phyloP scores from a whole-genome alignment of 1,139 yeast species.

The Suhomyces kunorum region DNA sequence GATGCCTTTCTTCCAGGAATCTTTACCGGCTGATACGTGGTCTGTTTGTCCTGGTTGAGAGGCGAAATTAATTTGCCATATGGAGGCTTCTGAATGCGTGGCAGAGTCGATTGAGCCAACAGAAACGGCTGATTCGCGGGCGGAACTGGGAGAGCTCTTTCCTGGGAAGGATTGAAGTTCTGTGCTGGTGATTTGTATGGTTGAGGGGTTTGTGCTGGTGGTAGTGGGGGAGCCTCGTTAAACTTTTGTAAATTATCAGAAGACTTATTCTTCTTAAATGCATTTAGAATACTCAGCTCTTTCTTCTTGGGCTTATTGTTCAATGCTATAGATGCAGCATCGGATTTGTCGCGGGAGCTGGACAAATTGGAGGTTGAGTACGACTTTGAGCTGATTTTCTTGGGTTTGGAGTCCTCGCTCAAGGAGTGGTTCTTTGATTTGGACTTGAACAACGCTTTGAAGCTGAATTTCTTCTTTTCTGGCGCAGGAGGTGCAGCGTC shows the following conservation, averaged over 20 bases:
- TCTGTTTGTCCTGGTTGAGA: no score
- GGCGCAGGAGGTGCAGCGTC: constrained; percentile 11
- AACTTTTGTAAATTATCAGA: constrained; percentile 21
- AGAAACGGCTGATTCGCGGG: neutral
- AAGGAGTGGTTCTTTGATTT: constrained; percentile 34
- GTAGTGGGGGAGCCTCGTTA: neutral
- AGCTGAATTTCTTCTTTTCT: constrained; percentile 41
- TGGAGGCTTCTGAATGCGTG: neutral
- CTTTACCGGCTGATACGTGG: no score
- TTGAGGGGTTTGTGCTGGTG: neutral
- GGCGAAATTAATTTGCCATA: no score
- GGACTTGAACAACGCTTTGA: constrained; percentile 41
- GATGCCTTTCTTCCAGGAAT: no score
- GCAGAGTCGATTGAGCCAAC: neutral
- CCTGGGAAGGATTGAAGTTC: no score
- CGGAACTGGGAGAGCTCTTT: no score
- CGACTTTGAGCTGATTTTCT: constrained; percentile 28
- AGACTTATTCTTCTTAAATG: constrained; percentile 30
- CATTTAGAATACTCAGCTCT: constrained; percentile 17
- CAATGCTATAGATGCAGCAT: constrained; percentile 2
- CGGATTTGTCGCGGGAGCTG: constrained; percentile 4
- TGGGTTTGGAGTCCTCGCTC: constrained; percentile 20
- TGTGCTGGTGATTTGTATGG: neutral
- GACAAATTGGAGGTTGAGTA: constrained; percentile 33
- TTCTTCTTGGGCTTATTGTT: constrained; percentile 5